A percentile compares a stretch with the other conserved stretches of the same genome.
Evolutionary conservation across 129 eudicot genomes (phyloP).

Genomic region (Saussurea involucrata): DNA sequence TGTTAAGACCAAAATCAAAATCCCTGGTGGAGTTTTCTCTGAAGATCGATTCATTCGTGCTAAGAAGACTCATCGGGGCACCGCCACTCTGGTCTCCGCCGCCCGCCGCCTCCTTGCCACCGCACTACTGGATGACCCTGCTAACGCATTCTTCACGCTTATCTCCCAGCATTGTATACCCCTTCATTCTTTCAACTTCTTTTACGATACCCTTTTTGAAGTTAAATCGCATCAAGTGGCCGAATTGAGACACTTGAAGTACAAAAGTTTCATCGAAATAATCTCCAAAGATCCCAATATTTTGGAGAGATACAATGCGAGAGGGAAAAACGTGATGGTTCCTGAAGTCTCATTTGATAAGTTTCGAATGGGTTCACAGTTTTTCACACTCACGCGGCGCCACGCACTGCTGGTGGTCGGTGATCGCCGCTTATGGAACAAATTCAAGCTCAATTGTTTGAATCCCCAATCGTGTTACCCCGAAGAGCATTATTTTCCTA

Average conservation of each 20-base stretch:
- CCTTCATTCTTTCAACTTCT: slow-evolving; percentile 54
- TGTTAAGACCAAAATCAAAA: slow-evolving; percentile 23
- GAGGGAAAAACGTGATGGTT: slow-evolving; percentile 68
- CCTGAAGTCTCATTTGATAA: slow-evolving; percentile 63
- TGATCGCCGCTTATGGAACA: slow-evolving; percentile 84
- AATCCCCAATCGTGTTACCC: slow-evolving; percentile 76
- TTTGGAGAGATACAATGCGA: slow-evolving; percentile 60
- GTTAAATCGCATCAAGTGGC: slow-evolving; percentile 22
- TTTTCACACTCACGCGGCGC: slow-evolving; percentile 55
- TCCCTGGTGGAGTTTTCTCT: slow-evolving; percentile 55
- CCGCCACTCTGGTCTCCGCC: slow-evolving; percentile 83
- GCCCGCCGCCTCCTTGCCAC: slow-evolving; percentile 80
- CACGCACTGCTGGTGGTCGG: slow-evolving; percentile 60
- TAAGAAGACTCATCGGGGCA: slow-evolving; percentile 57
- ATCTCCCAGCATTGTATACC: slow-evolving; percentile 85
- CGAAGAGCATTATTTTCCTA: slow-evolving; percentile 96
- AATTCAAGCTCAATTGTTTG: slow-evolving; percentile 58
- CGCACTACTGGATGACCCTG: slow-evolving; percentile 66
- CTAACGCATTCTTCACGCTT: slow-evolving; percentile 61
- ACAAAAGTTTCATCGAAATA: slow-evolving; percentile 68
- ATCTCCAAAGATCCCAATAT: slow-evolving; percentile 33
- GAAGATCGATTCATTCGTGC: slow-evolving; percentile 41
- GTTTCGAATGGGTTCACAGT: slow-evolving; percentile 87
- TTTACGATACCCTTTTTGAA: slow-evolving; percentile 42
- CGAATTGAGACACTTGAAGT: slow-evolving; percentile 18